Conservation (phyloP, 768 basidiomycete genomes). For the Neoboletus magnificus region DNA sequence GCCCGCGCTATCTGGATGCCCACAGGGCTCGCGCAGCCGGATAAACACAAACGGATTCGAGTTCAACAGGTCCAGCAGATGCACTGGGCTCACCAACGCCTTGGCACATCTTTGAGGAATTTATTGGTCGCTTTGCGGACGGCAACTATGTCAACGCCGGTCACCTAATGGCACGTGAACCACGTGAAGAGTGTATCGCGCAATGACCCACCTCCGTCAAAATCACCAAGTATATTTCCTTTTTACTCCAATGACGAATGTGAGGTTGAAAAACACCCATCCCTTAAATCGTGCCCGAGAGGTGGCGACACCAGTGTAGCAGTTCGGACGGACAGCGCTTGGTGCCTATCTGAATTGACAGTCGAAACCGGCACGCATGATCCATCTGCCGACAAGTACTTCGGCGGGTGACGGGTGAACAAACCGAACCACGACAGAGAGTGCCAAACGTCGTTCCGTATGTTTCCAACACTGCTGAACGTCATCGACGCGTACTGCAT, state of each 20-base stretch:
- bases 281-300: too few relatives aligned
- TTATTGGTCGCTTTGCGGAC: background rate
- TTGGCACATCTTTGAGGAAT: too few relatives aligned
- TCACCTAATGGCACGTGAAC: background rate
- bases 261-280: background rate
- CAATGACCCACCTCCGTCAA: background rate
- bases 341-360: background rate
- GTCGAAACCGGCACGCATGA: background rate
- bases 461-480: background rate
- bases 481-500: background rate
- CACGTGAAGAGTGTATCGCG: too few relatives aligned
- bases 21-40: too few relatives aligned
- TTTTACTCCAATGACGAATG: slow-evolving; percentile 1
- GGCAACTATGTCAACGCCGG: too few relatives aligned
- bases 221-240: background rate
- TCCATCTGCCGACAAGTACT: background rate
- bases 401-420: background rate
- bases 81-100: too few relatives aligned
- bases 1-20: background rate
- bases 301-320: too few relatives aligned
- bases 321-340: background rate
- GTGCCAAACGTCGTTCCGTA: background rate
- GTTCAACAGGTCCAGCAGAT: too few relatives aligned
- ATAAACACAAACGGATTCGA: too few relatives aligned
- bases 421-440: background rate